Base-by-base conservation (phyloP, 208 protist genomes). In the Leishmania arabica region DNA sequence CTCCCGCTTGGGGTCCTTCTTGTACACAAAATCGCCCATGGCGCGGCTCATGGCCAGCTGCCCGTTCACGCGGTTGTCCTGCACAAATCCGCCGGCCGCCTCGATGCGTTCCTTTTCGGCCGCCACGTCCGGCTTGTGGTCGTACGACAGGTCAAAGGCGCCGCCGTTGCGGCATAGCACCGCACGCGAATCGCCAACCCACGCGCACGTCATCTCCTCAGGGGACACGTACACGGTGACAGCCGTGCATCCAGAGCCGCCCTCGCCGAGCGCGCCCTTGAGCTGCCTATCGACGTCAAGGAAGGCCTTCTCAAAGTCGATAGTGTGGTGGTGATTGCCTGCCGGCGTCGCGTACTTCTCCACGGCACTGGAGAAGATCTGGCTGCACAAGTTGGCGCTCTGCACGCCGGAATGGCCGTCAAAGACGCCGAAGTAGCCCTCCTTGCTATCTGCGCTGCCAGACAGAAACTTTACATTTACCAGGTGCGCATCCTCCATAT, bases 11-110 rank as follows among this genome's bases (percentile, higher is more conserved):
- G 79, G 75, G 77, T 94, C 86, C 56, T 75, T 72, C 88, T 99
- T 99, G 83, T 98, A 99, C 40, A 75, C 74, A 77, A 98, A 98
- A 86, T 99, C 98, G 40, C 98, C 98, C 85, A 99, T 93, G 24
- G 96, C 96, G 37, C 98, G 92, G 71, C 93, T 97, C 87, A 99
- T 97, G 58, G 97, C 98, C 45, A 99, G 90, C 80, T 95, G 92
- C 3, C 98, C 97, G 84, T 99, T 98, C 24, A 99, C 97, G 73
- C 98, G 95, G 82, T 97, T 97, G 79, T 96, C 90, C 83, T 93
- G 84, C 27, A 99, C 97, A 78, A 89, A 93, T 37, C 94, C 93
- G 49, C 95, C 96, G 19, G 95, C 95, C 11, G 87, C 90, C 60
- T 83, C 77, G 82, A 99, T 99, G 65, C 98, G 90, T n/a, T 75